Percentiles rank a stretch among this genome's conserved stretches.
These are phyloP conservation scores for Dictyostelium purpureum DNA, from an alignment of 78 protist species.

Conservation along the genomic window DNA sequence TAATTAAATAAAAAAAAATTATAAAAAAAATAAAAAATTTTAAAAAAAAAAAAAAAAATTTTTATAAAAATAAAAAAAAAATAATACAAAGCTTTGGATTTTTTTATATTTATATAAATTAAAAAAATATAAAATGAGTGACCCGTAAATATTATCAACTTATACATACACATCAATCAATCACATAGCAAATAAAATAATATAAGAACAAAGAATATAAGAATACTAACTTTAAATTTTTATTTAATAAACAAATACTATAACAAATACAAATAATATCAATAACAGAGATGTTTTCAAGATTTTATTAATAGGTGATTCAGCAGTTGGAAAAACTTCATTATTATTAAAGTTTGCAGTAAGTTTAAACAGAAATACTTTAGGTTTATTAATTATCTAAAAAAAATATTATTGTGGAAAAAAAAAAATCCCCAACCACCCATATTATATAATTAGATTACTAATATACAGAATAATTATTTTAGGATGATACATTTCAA, in stretches of 20 bases:
- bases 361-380: background rate
- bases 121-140: background rate
- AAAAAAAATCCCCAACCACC: background rate
- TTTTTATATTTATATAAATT: background rate
- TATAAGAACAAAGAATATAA: background rate
- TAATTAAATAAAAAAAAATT: background rate
- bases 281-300: slow-evolving; percentile 50
- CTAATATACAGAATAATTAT: too few relatives aligned
- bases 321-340: slow-evolving; percentile 91
- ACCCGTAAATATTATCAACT: slow-evolving; percentile 1
- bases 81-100: background rate
- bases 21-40: background rate
- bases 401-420: background rate
- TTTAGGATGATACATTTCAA: slow-evolving; percentile 68
- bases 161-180: background rate
- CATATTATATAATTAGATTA: background rate
- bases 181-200: too few relatives aligned
- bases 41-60: background rate
- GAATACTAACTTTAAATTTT: background rate
- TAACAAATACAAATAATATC: background rate
- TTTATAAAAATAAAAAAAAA: background rate
- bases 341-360: slow-evolving; percentile 85
- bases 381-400: background rate
- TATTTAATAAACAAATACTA: background rate
- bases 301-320: slow-evolving; percentile 78